Conservation (phyloP, 169 alveolate species). For the Cryptosporidium baileyi region DNA sequence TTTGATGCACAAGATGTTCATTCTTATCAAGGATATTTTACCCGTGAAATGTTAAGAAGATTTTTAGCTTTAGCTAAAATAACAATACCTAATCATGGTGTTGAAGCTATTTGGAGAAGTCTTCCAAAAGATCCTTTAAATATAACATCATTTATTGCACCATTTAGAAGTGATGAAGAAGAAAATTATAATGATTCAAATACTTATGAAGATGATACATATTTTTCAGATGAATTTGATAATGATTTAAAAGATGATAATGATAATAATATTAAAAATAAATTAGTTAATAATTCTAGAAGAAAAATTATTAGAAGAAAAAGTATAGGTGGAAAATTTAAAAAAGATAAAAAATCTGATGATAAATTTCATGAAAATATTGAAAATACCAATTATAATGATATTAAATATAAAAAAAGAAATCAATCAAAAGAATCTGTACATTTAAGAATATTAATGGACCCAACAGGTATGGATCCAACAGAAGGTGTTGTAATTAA, state of each 20-base stretch:
- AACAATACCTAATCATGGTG: conserved; percentile 25
- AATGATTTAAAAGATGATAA: not conserved
- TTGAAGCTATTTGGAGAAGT: conserved; percentile 14
- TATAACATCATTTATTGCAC: conserved; percentile 14
- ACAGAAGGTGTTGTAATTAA: conserved; percentile 72
- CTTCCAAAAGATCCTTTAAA: conserved; percentile 38
- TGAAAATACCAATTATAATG: not conserved
- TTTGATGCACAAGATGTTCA: conserved; percentile 46
- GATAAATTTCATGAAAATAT: no score
- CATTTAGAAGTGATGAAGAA: not conserved
- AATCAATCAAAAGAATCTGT: not conserved
- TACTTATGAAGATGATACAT: no score
- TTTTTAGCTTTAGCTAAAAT: conserved; percentile 39
- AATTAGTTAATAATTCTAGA: not conserved
- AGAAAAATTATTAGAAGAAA: not conserved
- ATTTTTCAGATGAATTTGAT: not conserved
- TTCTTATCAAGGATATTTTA: conserved; percentile 16
- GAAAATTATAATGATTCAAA: not conserved
- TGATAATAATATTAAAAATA: not conserved
- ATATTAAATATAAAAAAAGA: not conserved
- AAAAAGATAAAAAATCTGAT: not conserved
- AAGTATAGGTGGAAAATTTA: not conserved
- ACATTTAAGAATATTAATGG: conserved; percentile 73
- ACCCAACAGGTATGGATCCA: conserved; percentile 76
- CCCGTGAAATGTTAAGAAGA: conserved; percentile 51